Evolutionary conservation across 2,329 filamentous ascomycete species (phyloP), one percentile per base, ranked within the genome.

Genomic region (Alternaria ethzedia): DNA sequence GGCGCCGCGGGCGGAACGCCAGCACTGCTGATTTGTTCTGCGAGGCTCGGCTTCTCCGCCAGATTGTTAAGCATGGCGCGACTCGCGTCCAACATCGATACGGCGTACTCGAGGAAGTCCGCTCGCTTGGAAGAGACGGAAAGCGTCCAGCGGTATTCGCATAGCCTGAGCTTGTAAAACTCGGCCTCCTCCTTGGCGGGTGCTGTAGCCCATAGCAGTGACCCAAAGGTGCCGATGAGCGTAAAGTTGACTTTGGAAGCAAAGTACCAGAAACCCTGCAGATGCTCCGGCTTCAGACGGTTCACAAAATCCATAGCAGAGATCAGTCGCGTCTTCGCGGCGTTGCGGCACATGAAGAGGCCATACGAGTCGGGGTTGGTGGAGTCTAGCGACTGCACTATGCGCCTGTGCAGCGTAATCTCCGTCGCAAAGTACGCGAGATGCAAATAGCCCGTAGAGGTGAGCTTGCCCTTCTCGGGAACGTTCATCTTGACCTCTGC

Each of bases 231-330:
- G 59, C 94, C 94, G 73, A 98, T 97, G 11, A 98, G 86, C 0
- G 95, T 94, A 81, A 98, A 97, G 80, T 97, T 97, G 41, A 91
- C 92, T 74, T 93, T 92, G 44, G 91, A 93, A 2, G 92, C 90
- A 76, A 94, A 95, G 77, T 92, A 94, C 95, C 95, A 98, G 81
- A 97, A 97, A 0, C 93, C 88, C n/a, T 91, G 89, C 28, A 97
- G 86, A 73, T 98, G 94, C 36, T 90, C 88, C 0, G 93, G 93
- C 47, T 91, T 93, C 30, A 98, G 87, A 0, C 95, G 90, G 81
- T 97, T 97, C 72, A 97, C 94, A 80, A 97, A 97, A 78, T 98
- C 95, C 92, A 98, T 97, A 67, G 94, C 94, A 21, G 92, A 96
- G 75, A 97, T 97, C 32, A 98, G 86, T 6, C 95, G 91, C 0